Conservation (phyloP, 169 alveolate species). For the Cyclospora cayetanensis region DNA sequence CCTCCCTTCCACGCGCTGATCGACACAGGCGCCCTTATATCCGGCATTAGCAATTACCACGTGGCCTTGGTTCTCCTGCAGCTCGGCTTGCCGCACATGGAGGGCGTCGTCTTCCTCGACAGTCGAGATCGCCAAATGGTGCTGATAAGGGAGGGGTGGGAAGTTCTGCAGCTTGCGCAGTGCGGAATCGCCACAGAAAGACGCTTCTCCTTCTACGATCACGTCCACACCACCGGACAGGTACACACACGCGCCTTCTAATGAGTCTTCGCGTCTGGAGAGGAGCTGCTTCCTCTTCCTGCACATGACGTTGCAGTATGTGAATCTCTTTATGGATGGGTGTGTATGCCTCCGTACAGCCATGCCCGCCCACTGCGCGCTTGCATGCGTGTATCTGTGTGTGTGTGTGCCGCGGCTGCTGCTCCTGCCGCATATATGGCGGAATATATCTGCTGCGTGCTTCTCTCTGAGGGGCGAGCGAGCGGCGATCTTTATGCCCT, state of each 20-base stretch:
- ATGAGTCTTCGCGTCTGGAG: no score
- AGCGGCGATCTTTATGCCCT: no score
- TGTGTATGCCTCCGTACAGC: neutral
- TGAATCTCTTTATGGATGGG: neutral
- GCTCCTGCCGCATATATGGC: neutral
- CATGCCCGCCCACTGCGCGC: neutral
- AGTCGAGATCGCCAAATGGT: slow-evolving; percentile 76
- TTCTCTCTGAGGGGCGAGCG: no score
- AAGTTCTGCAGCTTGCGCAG: slow-evolving; percentile 84
- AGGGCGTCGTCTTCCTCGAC: slow-evolving; percentile 74
- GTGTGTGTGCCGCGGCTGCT: neutral
- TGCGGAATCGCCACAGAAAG: slow-evolving; percentile 87
- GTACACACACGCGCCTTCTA: no score
- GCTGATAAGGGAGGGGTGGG: slow-evolving; percentile 76
- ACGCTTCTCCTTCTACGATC: slow-evolving; percentile 93
- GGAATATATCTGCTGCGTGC: neutral
- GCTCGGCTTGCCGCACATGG: slow-evolving; percentile 56
- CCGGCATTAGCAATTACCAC: slow-evolving; percentile 83
- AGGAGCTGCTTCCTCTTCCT: no score
- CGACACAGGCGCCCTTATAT: slow-evolving; percentile 89
- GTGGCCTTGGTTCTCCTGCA: slow-evolving; percentile 80
- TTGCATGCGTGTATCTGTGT: neutral
- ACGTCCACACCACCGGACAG: slow-evolving; percentile 75
- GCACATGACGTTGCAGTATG: no score
- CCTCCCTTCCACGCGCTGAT: slow-evolving; percentile 82